Percentiles rank a stretch among this genome's conserved stretches.
phyloP scores from a whole-genome alignment of 495 filamentous ascomycete species.

The Gamarada debralockiae region DNA sequence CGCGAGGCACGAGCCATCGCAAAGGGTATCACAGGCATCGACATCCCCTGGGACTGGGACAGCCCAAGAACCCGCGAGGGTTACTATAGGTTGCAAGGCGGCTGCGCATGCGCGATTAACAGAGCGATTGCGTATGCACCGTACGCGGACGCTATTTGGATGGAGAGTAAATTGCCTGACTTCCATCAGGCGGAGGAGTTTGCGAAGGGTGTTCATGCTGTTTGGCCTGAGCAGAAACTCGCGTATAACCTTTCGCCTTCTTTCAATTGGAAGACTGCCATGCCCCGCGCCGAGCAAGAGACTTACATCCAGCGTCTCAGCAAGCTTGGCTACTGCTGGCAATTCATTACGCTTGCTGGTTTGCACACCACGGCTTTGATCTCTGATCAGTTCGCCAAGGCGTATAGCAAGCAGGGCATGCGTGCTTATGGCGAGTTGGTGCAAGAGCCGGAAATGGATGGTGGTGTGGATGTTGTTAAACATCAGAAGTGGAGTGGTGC shows the following conservation, averaged over 20 bases:
- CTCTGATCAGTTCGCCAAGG: slow-evolving; percentile 79
- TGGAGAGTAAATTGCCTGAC: slow-evolving; percentile 97
- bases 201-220: slow-evolving; percentile 87
- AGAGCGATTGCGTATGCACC: slow-evolving; percentile 89
- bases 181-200: slow-evolving; percentile 92
- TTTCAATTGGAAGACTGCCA: slow-evolving; percentile 99
- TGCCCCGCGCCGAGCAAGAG: slow-evolving; percentile 89
- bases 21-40: slow-evolving; percentile 72
- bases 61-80: slow-evolving; percentile 86
- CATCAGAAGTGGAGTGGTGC: slow-evolving; percentile 99
- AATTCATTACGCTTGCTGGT: slow-evolving; percentile 99
- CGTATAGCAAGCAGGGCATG: slow-evolving; percentile 82
- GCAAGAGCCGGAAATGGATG: slow-evolving; percentile 95
- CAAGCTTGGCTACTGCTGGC: slow-evolving; percentile 93
- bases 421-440: slow-evolving; percentile 94
- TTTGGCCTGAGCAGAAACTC: slow-evolving; percentile 96
- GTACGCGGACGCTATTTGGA: slow-evolving; percentile 95
- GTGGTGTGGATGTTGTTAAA: slow-evolving; percentile 87
- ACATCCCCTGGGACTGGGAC: slow-evolving; percentile 94
- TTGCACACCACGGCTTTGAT: slow-evolving; percentile 94
- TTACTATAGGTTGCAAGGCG: slow-evolving; percentile 88
- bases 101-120: slow-evolving; percentile 89
- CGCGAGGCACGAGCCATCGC: slow-evolving; percentile 79
- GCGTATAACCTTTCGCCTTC: slow-evolving; percentile 97
- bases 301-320: slow-evolving; percentile 93